phyloP scores from a whole-genome alignment of 1,139 yeast species.

The Saccharomycopsis hybrid region DNA sequence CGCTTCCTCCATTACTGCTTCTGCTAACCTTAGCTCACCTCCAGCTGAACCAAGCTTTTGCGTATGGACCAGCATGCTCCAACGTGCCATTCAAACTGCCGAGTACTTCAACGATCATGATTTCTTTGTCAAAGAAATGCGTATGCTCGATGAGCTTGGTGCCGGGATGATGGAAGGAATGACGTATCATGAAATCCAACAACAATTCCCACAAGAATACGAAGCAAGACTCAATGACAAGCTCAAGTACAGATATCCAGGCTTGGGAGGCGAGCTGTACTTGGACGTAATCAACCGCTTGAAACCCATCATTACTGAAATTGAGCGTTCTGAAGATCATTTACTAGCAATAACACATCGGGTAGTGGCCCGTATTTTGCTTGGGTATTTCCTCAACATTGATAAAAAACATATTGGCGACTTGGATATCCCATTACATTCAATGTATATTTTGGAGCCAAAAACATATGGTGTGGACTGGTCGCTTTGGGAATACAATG shows the following conservation, averaged over 20 bases:
- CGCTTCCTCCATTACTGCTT: not conserved
- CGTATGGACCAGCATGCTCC: constrained; percentile 89
- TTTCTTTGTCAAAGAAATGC: constrained; percentile 80
- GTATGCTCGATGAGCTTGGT: constrained; percentile 89
- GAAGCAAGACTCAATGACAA: constrained; percentile 39
- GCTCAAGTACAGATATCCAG: constrained; percentile 83
- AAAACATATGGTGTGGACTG: constrained; percentile 95
- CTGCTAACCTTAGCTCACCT: not conserved
- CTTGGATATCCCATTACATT: constrained; percentile 86
- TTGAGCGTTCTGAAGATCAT: constrained; percentile 88
- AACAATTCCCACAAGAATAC: constrained; percentile 68
- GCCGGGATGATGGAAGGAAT: constrained; percentile 90
- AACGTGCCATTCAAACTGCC: constrained; percentile 74
- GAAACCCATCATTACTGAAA: constrained; percentile 84
- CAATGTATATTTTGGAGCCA: constrained; percentile 81
- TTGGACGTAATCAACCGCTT: constrained; percentile 86
- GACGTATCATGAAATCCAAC: constrained; percentile 81
- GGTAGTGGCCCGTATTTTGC: constrained; percentile 78
- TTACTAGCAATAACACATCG: constrained; percentile 79
- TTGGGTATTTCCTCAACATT: constrained; percentile 84
- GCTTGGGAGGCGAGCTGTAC: constrained; percentile 75
- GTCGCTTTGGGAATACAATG: constrained; percentile 82
- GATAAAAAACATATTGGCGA: constrained; percentile 81
- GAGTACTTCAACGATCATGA: constrained; percentile 63
- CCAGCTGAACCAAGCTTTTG: constrained; percentile 40